These are phyloP conservation scores for Barnettozyma hawaiiensis DNA, from an alignment of 1,139 yeast species.

Conservation along the genomic window DNA sequence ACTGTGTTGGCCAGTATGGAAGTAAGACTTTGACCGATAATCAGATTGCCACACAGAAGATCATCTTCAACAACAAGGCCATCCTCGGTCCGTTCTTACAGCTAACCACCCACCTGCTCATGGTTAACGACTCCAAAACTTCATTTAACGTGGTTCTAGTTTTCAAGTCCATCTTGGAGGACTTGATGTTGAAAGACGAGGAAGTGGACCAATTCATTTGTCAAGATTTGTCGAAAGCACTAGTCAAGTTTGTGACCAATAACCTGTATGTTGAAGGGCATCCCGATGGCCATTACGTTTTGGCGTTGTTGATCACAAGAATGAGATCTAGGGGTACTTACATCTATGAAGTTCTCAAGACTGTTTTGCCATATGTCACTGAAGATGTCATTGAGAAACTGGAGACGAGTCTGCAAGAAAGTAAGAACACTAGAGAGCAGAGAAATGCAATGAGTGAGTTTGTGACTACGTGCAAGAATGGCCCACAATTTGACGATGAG, in stretches of 20 bases:
- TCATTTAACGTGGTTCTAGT: constrained; percentile 85
- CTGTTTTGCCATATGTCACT: constrained; percentile 35
- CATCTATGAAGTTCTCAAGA: constrained; percentile 34
- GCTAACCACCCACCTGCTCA: constrained; percentile 69
- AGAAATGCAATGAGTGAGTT: constrained; percentile 68
- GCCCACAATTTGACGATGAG: constrained; percentile 30
- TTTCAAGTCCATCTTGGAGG: constrained; percentile 58
- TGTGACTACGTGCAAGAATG: constrained; percentile 38
- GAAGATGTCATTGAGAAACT: constrained; percentile 40
- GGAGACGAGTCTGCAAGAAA: constrained; percentile 54
- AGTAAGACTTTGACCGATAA: constrained; percentile 39
- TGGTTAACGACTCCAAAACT: constrained; percentile 85
- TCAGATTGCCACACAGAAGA: constrained; percentile 57
- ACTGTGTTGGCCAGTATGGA: constrained; percentile 68
- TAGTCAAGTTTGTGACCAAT: constrained; percentile 61
- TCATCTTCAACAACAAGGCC: constrained; percentile 59
- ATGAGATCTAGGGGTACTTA: constrained; percentile 52
- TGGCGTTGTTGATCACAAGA: constrained; percentile 73
- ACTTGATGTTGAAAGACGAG: constrained; percentile 61
- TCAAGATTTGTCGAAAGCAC: constrained; percentile 41
- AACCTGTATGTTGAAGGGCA: constrained; percentile 83
- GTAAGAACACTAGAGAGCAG: constrained; percentile 67
- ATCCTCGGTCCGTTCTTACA: constrained; percentile 77
- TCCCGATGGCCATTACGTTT: constrained; percentile 83
- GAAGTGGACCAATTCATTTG: constrained; percentile 72